Evolutionary conservation across 2,329 filamentous ascomycete genomes (phyloP), one percentile per base, ranked within the genome.

Genomic region (Xylariaceae sp.): DNA sequence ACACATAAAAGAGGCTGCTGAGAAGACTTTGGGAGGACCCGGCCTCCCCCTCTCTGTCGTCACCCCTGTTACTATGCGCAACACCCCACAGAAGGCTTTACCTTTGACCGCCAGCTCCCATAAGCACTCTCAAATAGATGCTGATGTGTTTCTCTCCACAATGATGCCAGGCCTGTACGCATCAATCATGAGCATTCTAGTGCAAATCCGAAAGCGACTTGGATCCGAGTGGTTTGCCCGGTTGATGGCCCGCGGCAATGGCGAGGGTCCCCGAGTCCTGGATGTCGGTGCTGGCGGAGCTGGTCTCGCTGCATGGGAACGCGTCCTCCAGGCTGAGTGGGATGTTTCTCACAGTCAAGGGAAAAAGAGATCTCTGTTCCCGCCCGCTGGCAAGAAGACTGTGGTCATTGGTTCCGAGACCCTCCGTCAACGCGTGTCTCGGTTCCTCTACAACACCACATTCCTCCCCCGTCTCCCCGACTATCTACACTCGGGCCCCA

Each of bases 381-480:
- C 72, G 2, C 79, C 82, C 1, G 73, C 77, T 3, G 87, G 88
- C 1, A 89, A 85, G 63, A 85, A 86, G 43, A 91, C 88, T 0
- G 90, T 95, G 1, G 70, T 97, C 3, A 82, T 87, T 2, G 89
- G 83, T 0, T 86, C 88, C 0, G 80, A 89, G 50, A 71, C 81
- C 2, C 72, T 98, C 22, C 82, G 90, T 16, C 75, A 86, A 45
- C 85, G 90, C 23, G 75, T 89, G 20, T 88, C 89, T 54, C 74
- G 73, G 16, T 79, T 97, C 52, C 71, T 98, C 11, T 78, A 94
- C 29, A 85, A 96, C 63, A 97, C 93, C 0, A 94, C 87, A 0
- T 96, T 98, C 61, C 75, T 98, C 6, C 91, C 92, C 6, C 83
- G 91, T 4, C 71, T 97, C n/a, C 93, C 93, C 0, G 89, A 97